phyloP scores from a whole-genome alignment of 768 basidiomycete genomes.

The Boletus sensibilis region DNA sequence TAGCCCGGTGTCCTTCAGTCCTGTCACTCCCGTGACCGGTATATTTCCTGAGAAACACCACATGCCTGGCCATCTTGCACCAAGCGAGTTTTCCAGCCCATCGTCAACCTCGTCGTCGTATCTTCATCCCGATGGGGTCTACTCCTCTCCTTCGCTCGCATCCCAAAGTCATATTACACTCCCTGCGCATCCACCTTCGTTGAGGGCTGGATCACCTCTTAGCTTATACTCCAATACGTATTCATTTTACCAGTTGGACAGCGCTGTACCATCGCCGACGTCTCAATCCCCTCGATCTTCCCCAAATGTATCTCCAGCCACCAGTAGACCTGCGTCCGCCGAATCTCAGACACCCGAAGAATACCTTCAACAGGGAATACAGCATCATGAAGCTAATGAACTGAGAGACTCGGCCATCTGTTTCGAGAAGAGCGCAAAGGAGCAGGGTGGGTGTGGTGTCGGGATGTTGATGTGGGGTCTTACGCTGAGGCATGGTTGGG shows the following conservation, averaged over 20 bases:
- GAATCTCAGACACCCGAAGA: conserved; percentile 53
- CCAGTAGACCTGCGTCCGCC: conserved; percentile 17
- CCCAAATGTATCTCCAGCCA: conserved; percentile 15
- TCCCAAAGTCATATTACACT: conserved; percentile 16
- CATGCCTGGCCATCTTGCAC: background rate
- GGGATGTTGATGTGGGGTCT: conserved; percentile 95
- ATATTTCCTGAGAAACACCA: conserved; percentile 6
- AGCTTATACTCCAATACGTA: conserved; percentile 58
- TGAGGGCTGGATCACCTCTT: conserved; percentile 38
- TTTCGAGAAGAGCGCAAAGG: conserved; percentile 75
- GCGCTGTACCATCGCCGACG: conserved; percentile 44
- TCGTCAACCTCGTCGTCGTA: conserved; percentile 3
- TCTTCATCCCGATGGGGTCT: conserved; percentile 18
- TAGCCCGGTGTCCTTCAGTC: conserved; percentile 2
- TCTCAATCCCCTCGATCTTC: conserved; percentile 17
- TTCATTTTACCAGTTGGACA: conserved; percentile 63
- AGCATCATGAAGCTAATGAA: conserved; percentile 72
- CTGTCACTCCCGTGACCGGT: conserved; percentile 26
- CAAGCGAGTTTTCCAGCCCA: background rate
- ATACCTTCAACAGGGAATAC: conserved; percentile 73
- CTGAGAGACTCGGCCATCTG: conserved; percentile 65
- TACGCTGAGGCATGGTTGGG: conserved; percentile 86
- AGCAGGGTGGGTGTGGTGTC: conserved; percentile 76
- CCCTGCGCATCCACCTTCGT: conserved; percentile 36
- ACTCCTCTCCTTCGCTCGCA: conserved; percentile 17